Evolutionary conservation across 2,329 filamentous ascomycete species (phyloP), one percentile per base, ranked within the genome.

Genomic region (Pseudogymnoascus sp.): DNA sequence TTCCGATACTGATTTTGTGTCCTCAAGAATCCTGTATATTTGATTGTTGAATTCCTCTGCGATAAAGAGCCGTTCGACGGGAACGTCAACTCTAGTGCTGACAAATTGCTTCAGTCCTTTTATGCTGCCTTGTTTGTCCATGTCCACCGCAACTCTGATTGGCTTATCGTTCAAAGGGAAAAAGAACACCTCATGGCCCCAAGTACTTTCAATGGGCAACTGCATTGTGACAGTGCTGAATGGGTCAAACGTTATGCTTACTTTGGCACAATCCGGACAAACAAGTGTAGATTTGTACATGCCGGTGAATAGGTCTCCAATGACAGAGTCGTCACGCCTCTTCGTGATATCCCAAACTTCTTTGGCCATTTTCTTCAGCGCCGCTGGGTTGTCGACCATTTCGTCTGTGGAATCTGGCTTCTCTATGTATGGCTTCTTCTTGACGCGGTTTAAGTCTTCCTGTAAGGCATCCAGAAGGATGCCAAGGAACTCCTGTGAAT

Each of bases 221-320:
- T 96, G 95, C 23, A 99, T 79, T 0, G 95, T 97, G 65, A 99
- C 78, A 68, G 96, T 95, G 75, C 92, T 97, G 80, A 96, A 99
- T 0, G 95, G 95, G 74, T 99, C 95, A 72, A 99, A 99, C 0
- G 95, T 97, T 70, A 99, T 96, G 83, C 93, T 97, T 76, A 97
- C 89, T 78, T 97, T 99, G 69, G 88, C 83, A 74, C 95, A 99
- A 7, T 83, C 84, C 0, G 95, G 95, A 72, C 95, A 99, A 67
- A 95, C 88, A 67, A 99, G 83, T 0, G 93, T 97, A 50, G 96
- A 97, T 78, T 97, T 97, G 83, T 97, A 99, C 83, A 97, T 91
- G 67, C 95, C 95, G 21, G 91, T 96, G 75, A 99, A 99, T 10
- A 99, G 82, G 73, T 99, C 95, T 64, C 91, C 93, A 68, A 97